Evolutionary conservation across 164 flowering plant genomes (phyloP), one percentile per base, ranked within the genome.

Genomic region (Stephania yunnanensis): DNA sequence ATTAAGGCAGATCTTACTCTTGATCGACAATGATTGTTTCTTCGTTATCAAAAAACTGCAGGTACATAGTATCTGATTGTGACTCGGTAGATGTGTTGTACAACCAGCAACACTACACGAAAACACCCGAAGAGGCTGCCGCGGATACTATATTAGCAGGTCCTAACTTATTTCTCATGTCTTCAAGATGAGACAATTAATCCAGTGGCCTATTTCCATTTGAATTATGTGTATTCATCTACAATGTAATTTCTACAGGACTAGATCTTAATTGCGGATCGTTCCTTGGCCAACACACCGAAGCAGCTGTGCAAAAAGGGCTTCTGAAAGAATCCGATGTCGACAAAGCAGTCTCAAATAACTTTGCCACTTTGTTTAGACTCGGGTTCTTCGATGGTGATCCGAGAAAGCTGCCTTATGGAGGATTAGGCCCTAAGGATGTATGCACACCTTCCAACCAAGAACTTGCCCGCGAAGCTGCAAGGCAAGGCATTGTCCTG

Each of bases 1-100:
- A n/a, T 58, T 25, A 19, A n/a, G 10, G 29, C 4, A 36, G 42
- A 36, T 36, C 4, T 36, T 36, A 36, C 42, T 36, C 42, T 36
- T 36, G 42, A 36, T 36, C 4, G 42, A 36, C 42, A 36, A 61
- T 61, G 5, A n/a, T 61, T 61, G 25, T 61, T 61, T 61, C 25
- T 19, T 61, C 6, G 3, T 61, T 6, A 50, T 44, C 7, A 36
- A 22, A 5, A 36, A 22, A 5, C 10, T 84, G 79, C 87, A 95
- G 98, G 6, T 95, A 95, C 87, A 92, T 95, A 61, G 95, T 90
- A 46, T 81, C 98, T 0, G 99, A 95, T 70, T 95, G 99, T 83
- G 99, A 95, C 81, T 95, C 99, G 9, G 78, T 95, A 36, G 88
- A 95, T 3, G 96, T 88, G 55, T 53, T 87, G 29, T 95, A 76